phyloP scores from a whole-genome alignment of 148 eudicot genomes.

The Arctostaphylos glauca region DNA sequence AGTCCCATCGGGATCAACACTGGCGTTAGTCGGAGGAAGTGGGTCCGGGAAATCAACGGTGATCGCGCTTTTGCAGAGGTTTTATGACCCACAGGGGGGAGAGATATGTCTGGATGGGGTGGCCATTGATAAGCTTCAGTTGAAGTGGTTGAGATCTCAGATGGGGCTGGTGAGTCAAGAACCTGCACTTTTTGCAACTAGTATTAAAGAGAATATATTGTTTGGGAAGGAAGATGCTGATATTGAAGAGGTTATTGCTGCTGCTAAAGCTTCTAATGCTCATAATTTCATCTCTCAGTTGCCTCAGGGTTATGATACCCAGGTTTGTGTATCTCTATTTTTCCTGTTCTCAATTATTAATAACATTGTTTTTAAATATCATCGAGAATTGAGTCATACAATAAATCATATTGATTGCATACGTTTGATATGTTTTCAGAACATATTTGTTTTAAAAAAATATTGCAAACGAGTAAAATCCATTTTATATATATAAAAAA shows the following conservation, averaged over 20 bases:
- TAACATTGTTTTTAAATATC: too few species aligned
- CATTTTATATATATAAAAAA: too few species aligned
- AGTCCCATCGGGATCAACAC: conserved; percentile 56
- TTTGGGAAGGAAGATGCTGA: conserved; percentile 85
- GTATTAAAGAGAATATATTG: conserved; percentile 80
- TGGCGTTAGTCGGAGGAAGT: conserved; percentile 58
- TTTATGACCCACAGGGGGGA: conserved; percentile 78
- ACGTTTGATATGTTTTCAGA: too few species aligned
- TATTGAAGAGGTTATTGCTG: conserved; percentile 67
- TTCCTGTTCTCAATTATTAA: too few species aligned
- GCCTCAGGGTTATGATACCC: conserved; percentile 85
- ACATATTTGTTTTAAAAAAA: too few species aligned
- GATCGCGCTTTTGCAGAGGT: conserved; percentile 64
- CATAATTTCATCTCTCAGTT: conserved; percentile 78
- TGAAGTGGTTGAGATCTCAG: conserved; percentile 83
- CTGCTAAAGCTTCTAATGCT: conserved; percentile 86
- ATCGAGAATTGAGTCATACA: too few species aligned
- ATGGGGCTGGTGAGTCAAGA: conserved; percentile 98
- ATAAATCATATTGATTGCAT: too few species aligned
- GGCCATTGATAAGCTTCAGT: conserved; percentile 57
- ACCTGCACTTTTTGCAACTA: conserved; percentile 79
- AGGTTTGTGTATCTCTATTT: too few species aligned
- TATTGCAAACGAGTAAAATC: too few species aligned
- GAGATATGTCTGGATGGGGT: conserved; percentile 73
- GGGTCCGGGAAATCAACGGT: conserved; percentile 88